phyloP scores from a whole-genome alignment of 805 yeast genomes.

The Huiozyma naganishii region DNA sequence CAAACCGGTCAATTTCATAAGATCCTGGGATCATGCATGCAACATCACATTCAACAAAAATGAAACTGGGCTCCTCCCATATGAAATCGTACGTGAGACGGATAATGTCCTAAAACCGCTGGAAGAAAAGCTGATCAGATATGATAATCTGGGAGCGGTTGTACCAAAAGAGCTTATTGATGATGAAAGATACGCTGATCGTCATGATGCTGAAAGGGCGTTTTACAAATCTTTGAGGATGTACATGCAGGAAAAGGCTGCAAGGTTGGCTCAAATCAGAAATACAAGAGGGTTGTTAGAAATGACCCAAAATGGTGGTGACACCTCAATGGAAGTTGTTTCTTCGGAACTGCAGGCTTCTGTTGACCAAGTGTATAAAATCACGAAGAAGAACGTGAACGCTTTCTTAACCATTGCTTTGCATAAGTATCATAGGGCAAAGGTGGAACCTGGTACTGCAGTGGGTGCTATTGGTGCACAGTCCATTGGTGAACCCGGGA shows the following conservation, averaged over 20 bases:
- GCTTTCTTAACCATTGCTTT: slow-evolving; percentile 69
- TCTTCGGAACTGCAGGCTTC: slow-evolving; percentile 33
- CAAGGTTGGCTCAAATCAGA: slow-evolving; percentile 46
- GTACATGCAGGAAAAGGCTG: slow-evolving; percentile 49
- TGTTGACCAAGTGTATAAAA: slow-evolving; percentile 54
- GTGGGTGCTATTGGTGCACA: slow-evolving; percentile 99
- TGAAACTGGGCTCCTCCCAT: slow-evolving; percentile 57
- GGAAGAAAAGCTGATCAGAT: slow-evolving; percentile 48
- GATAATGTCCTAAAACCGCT: slow-evolving; percentile 50
- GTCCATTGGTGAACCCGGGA: slow-evolving; percentile 98
- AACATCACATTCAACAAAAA: slow-evolving; percentile 54
- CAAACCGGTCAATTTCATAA: slow-evolving; percentile 80
- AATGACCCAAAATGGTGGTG: slow-evolving; percentile 33
- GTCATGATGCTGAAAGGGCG: slow-evolving; percentile 75
- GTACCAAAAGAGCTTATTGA: slow-evolving; percentile 35
- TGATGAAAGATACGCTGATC: slow-evolving; percentile 63
- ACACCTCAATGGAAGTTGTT: slow-evolving; percentile 32
- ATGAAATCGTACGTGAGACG: slow-evolving; percentile 46
- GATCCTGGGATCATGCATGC: slow-evolving; percentile 90
- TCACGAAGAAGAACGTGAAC: slow-evolving; percentile 48
- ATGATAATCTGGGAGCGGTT: slow-evolving; percentile 59
- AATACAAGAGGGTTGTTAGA: slow-evolving; percentile 40
- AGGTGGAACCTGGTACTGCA: slow-evolving; percentile 98
- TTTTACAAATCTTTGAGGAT: slow-evolving; percentile 69
- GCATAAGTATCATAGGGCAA: slow-evolving; percentile 73